Base-by-base conservation (phyloP, 2,329 filamentous ascomycete species). In the Biscogniauxia sp. region DNA sequence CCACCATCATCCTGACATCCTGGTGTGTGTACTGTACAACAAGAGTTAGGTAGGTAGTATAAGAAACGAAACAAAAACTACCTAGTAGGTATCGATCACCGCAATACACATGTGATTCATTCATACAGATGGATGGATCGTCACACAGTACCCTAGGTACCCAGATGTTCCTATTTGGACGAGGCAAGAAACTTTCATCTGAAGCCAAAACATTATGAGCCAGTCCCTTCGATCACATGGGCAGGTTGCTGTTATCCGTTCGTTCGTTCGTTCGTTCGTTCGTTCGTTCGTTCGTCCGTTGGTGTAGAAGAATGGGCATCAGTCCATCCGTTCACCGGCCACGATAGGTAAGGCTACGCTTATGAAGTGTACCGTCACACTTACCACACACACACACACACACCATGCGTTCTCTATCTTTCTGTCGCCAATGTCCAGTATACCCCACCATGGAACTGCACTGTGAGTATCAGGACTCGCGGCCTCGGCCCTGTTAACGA, bases 141-240 rank as follows among this genome's bases (percentile, higher is more conserved):
- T 61, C 61, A 63, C 63, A 41, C 61, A 64, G 28, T 32, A 8
- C 7, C 28, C n/a, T n/a, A n/a, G n/a, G n/a, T 32, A 32, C 28
- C 28, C 61, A n/a, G 13, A 51, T 51, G 50, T 20, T 17, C 28
- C 57, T 51, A 55, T 51, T 59, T 45, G 37, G 51, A 56, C 50
- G 58, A 56, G 51, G 51, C 54, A 60, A 53, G 23, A 28, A 58
- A 20, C 54, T 52, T 52, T 20, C 17, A 15, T 63, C 61, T 61
- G 65, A 54, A 58, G 60, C 53, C 41, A 54, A 58, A 59, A 60
- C 54, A 11, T 53, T 63, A 58, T 60, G 65, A 61, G 65, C 70
- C 70, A 72, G 58, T 72, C 68, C 61, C 56, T 64, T 60, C 49
- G 59, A 58, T 68, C 69, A 72, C 70, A 72, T 72, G 70, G 37